Conservation (phyloP, 441 rosid genomes). For the Gossypium laxum region DNA sequence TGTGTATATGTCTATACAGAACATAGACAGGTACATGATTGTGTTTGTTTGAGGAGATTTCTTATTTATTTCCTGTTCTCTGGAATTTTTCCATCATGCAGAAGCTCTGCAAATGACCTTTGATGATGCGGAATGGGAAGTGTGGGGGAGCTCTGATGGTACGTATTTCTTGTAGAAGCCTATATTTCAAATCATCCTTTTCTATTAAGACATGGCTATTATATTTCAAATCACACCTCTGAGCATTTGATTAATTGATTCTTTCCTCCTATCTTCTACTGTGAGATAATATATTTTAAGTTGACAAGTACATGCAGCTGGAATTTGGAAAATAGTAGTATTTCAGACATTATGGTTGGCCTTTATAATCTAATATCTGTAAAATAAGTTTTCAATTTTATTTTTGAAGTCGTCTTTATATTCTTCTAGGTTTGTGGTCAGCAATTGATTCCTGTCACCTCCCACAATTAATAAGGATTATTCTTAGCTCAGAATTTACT, state of each 20-base stretch:
- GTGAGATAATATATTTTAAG: not conserved
- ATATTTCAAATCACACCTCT: not conserved
- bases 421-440: not conserved
- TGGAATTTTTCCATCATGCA: conserved; percentile 30
- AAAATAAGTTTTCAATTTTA: not conserved
- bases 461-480: conserved; percentile 6
- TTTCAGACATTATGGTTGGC: not conserved
- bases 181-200: conserved; percentile 6
- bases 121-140: conserved; percentile 39
- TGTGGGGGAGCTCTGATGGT: conserved; percentile 58
- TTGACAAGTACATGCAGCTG: not conserved
- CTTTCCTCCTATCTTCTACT: not conserved
- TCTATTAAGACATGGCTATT: not conserved
- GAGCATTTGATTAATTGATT: not conserved
- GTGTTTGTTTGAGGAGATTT: conserved; percentile 10
- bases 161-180: conserved; percentile 16
- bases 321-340: not conserved
- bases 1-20: not conserved
- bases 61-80: conserved; percentile 4
- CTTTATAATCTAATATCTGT: not conserved
- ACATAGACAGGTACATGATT: not conserved
- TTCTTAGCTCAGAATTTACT: not conserved
- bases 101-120: conserved; percentile 65
- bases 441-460: not conserved
- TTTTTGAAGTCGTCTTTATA: not conserved